Base-by-base conservation (phyloP, 768 basidiomycete genomes). In the Chalciporus sphaerocephalus region DNA sequence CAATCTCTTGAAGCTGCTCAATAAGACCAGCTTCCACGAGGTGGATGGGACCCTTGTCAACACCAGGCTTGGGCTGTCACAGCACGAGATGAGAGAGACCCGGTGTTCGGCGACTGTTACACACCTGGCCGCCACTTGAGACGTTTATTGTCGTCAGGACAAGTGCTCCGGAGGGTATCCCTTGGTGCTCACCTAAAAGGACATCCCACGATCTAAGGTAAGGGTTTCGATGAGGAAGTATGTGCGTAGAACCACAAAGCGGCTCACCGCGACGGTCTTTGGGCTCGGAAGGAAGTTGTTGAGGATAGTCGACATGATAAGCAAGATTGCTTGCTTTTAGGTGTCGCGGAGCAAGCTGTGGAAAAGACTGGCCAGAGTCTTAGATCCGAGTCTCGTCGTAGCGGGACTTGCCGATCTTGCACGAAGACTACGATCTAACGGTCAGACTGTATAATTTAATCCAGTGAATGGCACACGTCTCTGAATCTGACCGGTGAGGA, bases 21-120 rank as follows among this genome's bases (percentile, higher is more conserved):
- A 88, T 60, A 36, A 99, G 80, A 4, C 95, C 93, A 1, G 89
- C 89, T 64, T 92, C 72, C 39, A 97, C 85, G 51, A 99, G 78
- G 59, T 83, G 82, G 52, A 94, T 92, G 2, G 95, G 93, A 22
- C 86, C 92, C 48, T 80, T 74, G 70, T 94, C 92, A 10, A 94
- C 90, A 25, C 92, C 91, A 20, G 79, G 65, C 64, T 75, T 83
- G 15, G 85, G 74, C 87, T 94, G 62, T 36, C 28, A 51, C 10
- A 33, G 42, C 13, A 28, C 37, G 42, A 39, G 51, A 52, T 43
- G 48, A 23, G 44, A 52, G 38, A 54, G 48, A 40, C 34, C 32
- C 5, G 13, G 23, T 47, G 33, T 50, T 30, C 15, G 17, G 41
- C 17, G 12, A 11, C 6, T 32, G 23, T 20, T 1, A 54, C 64